Percentiles rank a stretch among this genome's conserved stretches.
phyloP scores from a whole-genome alignment of 495 filamentous ascomycete species.

The Penicillium paxilli region DNA sequence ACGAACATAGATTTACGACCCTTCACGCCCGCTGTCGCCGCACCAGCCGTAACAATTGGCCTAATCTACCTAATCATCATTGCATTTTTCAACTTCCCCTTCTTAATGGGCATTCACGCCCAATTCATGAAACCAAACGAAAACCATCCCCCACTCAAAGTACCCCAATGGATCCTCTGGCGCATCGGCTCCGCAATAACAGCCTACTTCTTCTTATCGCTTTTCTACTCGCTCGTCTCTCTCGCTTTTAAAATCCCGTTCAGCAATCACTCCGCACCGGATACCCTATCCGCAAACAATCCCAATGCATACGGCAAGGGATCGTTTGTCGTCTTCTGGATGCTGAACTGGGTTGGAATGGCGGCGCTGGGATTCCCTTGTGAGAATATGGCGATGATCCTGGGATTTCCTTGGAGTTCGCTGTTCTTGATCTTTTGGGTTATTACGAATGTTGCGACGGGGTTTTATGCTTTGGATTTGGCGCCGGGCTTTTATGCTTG shows the following conservation, averaged over 20 bases:
- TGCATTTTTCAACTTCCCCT: conserved; percentile 70
- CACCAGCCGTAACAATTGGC: conserved; percentile 63
- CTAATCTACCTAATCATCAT: conserved; percentile 75
- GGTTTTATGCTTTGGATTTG: conserved; percentile 63
- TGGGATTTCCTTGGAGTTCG: conserved; percentile 66
- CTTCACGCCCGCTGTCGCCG: conserved; percentile 55
- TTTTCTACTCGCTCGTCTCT: conserved; percentile 66
- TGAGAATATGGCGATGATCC: conserved; percentile 71
- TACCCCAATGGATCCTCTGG: conserved; percentile 61
- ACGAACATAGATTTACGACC: conserved; percentile 61
- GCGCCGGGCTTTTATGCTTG: conserved; percentile 62
- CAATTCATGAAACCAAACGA: conserved; percentile 49
- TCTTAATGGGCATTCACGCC: conserved; percentile 67
- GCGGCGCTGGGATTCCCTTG: conserved; percentile 65
- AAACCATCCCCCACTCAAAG: conserved; percentile 59
- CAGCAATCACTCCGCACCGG: conserved; percentile 40
- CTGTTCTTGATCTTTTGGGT: conserved; percentile 78
- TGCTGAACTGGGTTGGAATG: conserved; percentile 75
- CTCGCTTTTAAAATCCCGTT: conserved; percentile 69
- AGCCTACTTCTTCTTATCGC: conserved; percentile 67
- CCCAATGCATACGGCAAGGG: conserved; percentile 60
- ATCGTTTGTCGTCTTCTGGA: conserved; percentile 71
- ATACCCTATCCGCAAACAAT: conserved; percentile 42
- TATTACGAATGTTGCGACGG: conserved; percentile 66
- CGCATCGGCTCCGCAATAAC: conserved; percentile 58